Evolutionary conservation across 192 early-diverging fungal genomes (phyloP), one percentile per base, ranked within the genome.

Genomic region (Entomortierella parvispora): DNA sequence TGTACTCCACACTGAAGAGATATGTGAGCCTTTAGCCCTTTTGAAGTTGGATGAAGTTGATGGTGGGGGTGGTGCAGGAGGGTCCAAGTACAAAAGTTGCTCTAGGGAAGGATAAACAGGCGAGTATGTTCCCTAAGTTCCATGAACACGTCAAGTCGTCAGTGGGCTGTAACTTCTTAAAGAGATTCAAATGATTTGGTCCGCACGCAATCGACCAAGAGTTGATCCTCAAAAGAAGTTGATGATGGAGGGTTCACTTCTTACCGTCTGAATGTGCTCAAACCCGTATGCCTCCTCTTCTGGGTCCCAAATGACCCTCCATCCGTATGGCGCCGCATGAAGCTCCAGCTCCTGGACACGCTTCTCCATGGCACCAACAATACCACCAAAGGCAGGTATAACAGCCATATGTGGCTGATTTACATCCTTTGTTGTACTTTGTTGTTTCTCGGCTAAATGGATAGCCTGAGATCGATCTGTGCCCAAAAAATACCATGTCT

Each of bases 241-340:
- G n/a, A n/a, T n/a, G n/a, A n/a, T n/a, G n/a, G n/a, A n/a, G n/a
- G n/a, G n/a, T n/a, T n/a, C n/a, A n/a, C n/a, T n/a, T n/a, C 74
- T 50, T 58, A 77, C 74, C 3, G 74, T 64, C 14, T 53, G 33
- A 31, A 66, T 33, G 31, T 77, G 74, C 15, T 68, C 45, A 22
- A 77, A 77, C 15, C 65, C 74, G 42, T 77, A 77, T 3, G 74
- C 74, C 10, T 77, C 74, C 20, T 77, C 74, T 15, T 62, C 65
- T 20, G 58, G 15, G 23, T 77, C 74, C 74, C 74, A 77, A 1
- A 58, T 42, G 2, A 55, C 58, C 10, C 18, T 44, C 74, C 74
- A 77, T 2, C 55, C 74, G 37, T 9, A n/a, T 9, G 74, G 66
- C 2, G 55, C 60, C 9, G 25, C 74, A 18, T 46, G 53, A 2